Base-by-base conservation (phyloP, 768 basidiomycete species). In the Mycena capillaripes region DNA sequence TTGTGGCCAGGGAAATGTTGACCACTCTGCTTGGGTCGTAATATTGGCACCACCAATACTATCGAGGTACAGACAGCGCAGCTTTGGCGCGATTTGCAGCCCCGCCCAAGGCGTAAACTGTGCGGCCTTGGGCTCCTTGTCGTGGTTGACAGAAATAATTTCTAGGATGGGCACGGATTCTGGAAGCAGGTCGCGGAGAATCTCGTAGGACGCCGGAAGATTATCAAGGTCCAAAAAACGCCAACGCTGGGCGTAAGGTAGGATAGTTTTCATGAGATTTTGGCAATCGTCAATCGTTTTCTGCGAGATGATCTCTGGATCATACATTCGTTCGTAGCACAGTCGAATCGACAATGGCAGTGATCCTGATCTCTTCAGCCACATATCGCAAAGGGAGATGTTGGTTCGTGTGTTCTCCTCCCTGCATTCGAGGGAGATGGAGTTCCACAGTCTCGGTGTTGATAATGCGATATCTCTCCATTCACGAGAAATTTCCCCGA, bases 161-260 rank as follows among this genome's bases (percentile, higher is more conserved):
- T 68, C 67, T 6, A 68, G n/a, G 3, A 3, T 21, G 16, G 34
- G 46, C 1, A 52, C 14, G 10, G 42, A 34, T 10, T 32, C 32
- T 52, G 48, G 16, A 12, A n/a, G n/a, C n/a, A n/a, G n/a, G n/a
- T 3, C 21, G 23, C 40, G 29, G 12, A 68, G 19, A 30, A 40
- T n/a, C 11, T 60, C 21, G 50, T 32, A 68, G 27, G n/a, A 40
- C 2, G 17, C 19, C 1, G 67, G 48, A 30, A 68, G 12, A 17
- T 30, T 7, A 8, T 29, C 19, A 9, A 68, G 12, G n/a, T 68
- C 67, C 58, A 68, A 25, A 10, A 25, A 38, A 29, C 36, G 58
- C 58, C 57, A 68, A 9, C 57, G 67, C 4, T 53, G 25, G 5
- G 67, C 32, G 23, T 60, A 60, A 29, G 58, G 48, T n/a, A 61